Percentiles rank a stretch among this genome's conserved stretches.
These are phyloP conservation scores for Lactarius vividus DNA, from an alignment of 768 basidiomycete species.

Conservation along the genomic window DNA sequence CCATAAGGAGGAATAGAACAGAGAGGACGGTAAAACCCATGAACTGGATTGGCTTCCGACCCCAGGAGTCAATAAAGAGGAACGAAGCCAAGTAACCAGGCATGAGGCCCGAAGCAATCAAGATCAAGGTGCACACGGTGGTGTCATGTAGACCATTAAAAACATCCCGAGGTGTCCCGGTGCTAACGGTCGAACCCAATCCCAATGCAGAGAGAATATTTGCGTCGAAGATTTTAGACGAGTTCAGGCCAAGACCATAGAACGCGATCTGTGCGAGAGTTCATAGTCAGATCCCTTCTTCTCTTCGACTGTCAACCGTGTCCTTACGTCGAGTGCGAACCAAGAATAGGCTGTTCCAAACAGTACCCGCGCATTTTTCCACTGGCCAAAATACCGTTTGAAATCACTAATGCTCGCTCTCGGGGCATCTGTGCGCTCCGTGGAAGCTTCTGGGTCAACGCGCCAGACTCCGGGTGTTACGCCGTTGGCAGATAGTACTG, in stretches of 20 bases:
- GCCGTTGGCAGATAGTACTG: conserved; percentile 48
- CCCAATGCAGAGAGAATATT: conserved; percentile 44
- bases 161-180: conserved; percentile 32
- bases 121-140: conserved; percentile 69
- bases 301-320: conserved; percentile 27
- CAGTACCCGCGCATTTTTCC: conserved; percentile 77
- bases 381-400: conserved; percentile 58
- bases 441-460: conserved; percentile 52
- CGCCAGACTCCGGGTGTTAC: conserved; percentile 38
- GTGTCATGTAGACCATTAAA: conserved; percentile 61
- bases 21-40: conserved; percentile 73
- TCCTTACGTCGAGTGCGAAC: conserved; percentile 79
- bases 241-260: conserved; percentile 87
- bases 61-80: conserved; percentile 72
- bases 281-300: not conserved
- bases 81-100: conserved; percentile 73
- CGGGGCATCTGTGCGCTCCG: conserved; percentile 64
- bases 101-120: conserved; percentile 73
- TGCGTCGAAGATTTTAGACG: conserved; percentile 64
- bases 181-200: conserved; percentile 49
- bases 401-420: conserved; percentile 71
- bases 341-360: conserved; percentile 79
- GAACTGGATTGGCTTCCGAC: conserved; percentile 77
- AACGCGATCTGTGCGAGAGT: conserved; percentile 61
- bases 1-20: conserved; percentile 65